Evolutionary conservation across 208 protist species (phyloP), one percentile per base, ranked within the genome.

Genomic region (Wallacemonas collosoma): DNA sequence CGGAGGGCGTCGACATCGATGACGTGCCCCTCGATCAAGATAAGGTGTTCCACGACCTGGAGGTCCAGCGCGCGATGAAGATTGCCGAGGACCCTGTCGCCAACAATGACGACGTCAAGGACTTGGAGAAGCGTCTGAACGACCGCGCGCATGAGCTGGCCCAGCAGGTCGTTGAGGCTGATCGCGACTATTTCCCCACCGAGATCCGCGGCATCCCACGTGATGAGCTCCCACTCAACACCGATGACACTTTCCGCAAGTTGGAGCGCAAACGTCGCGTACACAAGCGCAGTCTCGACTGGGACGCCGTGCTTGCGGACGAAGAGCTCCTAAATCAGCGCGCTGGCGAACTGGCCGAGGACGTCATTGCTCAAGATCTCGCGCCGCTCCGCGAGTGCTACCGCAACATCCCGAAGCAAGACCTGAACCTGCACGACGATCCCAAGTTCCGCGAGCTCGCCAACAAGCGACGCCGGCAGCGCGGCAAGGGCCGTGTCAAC

Each of bases 341-440:
- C 12, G 86, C 82, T 2, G 62, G 62, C 14, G 83, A 92, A 80
- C 77, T 95, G 14, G 91, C 88, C 15, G 51, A 80, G 15, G 88
- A 93, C 64, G 75, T 88, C 2, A 75, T 92, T 4, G 73, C 69
- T 5, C 80, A 89, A 67, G 89, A 94, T 60, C 60, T 94, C 48
- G 77, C 69, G 11, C 55, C 75, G 40, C 63, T 96, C 5, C 82
- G 82, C 69, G 68, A 80, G 6, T 71, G 48, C 11, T 93, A 93
- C 79, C 73, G 83, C 41, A 77, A 85, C 50, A 91, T 96, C 66
- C 86, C 88, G 5, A 87, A 79, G 63, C 81, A 86, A 56, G 79
- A 91, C 51, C 80, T 96, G 9, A 82, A 87, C 66, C 78, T 96
- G 43, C 85, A 93, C 70, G 71, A 68, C 36, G 86, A 96, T 70